Evolutionary conservation across 2,329 filamentous ascomycete species (phyloP).

Genomic region (Clathrospora elynae): DNA sequence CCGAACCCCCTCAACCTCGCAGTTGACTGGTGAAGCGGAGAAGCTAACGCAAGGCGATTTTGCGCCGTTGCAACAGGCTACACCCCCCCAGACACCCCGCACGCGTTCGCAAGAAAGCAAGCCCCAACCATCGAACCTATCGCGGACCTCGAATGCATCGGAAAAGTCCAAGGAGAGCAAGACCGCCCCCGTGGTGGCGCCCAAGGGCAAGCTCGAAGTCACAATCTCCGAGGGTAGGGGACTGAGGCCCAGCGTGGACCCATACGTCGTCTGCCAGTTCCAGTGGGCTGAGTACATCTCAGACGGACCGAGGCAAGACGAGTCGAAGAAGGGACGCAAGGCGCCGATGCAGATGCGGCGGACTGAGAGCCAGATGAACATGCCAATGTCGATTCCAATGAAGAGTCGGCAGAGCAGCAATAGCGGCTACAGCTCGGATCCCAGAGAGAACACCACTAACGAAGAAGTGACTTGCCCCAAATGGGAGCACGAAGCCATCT

Average conservation of each 20-base stretch:
- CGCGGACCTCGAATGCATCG: slow-evolving; percentile 57
- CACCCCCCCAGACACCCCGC: slow-evolving; percentile 85
- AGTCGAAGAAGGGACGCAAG: slow-evolving; percentile 50
- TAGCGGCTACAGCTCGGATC: slow-evolving; percentile 73
- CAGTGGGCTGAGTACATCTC: slow-evolving; percentile 97
- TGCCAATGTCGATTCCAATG: slow-evolving; percentile 95
- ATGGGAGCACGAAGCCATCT: slow-evolving; percentile 94
- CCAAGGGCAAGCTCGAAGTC: slow-evolving; percentile 87
- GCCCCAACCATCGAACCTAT: slow-evolving; percentile 51
- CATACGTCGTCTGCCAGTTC: slow-evolving; percentile 95
- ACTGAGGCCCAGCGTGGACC: slow-evolving; percentile 79
- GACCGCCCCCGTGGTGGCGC: slow-evolving; percentile 66
- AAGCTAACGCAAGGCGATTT: slow-evolving; percentile 85
- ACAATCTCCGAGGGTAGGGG: slow-evolving; percentile 86
- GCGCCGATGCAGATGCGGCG: slow-evolving; percentile 61
- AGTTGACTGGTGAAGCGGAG: slow-evolving; percentile 71
- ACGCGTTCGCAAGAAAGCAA: slow-evolving; percentile 73
- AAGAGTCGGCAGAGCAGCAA: slow-evolving; percentile 95
- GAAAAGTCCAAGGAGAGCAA: slow-evolving; percentile 48
- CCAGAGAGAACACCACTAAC: slow-evolving; percentile 59
- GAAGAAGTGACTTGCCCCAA: slow-evolving; percentile 79
- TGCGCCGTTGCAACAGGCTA: slow-evolving; percentile 75
- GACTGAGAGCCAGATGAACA: slow-evolving; percentile 79
- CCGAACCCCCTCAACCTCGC: slow-evolving; percentile 59
- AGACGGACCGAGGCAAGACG: slow-evolving; percentile 72